Base-by-base conservation (phyloP, 805 yeast genomes). In the Myxozyma monticola region DNA sequence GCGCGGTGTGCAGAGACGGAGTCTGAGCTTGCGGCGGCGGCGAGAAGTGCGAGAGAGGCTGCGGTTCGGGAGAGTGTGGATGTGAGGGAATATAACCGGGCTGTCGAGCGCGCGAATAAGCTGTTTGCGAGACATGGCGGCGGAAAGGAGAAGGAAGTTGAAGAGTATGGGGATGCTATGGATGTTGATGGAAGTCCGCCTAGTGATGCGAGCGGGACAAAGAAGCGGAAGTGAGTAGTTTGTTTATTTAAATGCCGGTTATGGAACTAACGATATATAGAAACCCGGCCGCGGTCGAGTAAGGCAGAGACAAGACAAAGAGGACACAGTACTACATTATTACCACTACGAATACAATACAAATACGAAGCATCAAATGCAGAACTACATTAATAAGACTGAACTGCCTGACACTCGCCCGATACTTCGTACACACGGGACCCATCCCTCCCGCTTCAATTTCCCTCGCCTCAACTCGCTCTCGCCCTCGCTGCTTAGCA, bases 111-210 rank as follows among this genome's bases (percentile, higher is more conserved):
- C 20, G 35, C 51, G 15, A 52, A 54, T 29, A 35, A 36, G 30
- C 48, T 42, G 47, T n/a, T 54, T 14, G 14, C 18, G 42, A 24
- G 26, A 10, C 45, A 44, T 9, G 17, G 9, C 14, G 40, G 28
- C n/a, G 26, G 15, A n/a, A 41, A 28, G 33, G 41, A 21, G 25
- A 22, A 20, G 2, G 52, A 24, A 10, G 18, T 12, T 20, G 49
- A 34, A 12, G 59, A 48, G n/a, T 48, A 42, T 25, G 56, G 51
- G 4, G 60, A 37, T 17, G 52, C 45, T 8, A 57, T 63, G 60
- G 66, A 63, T 24, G 52, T 63, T 9, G 67, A 63, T 30, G 67
- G 60, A 12, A 42, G 56, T 37, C 51, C 59, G 21, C 7, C 25
- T 36, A 41, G 49, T 31, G 59, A 54, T 40, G 39, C 57, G 9